Evolutionary conservation across 78 protist genomes (phyloP).

Genomic region (Diacronema lutheri): DNA sequence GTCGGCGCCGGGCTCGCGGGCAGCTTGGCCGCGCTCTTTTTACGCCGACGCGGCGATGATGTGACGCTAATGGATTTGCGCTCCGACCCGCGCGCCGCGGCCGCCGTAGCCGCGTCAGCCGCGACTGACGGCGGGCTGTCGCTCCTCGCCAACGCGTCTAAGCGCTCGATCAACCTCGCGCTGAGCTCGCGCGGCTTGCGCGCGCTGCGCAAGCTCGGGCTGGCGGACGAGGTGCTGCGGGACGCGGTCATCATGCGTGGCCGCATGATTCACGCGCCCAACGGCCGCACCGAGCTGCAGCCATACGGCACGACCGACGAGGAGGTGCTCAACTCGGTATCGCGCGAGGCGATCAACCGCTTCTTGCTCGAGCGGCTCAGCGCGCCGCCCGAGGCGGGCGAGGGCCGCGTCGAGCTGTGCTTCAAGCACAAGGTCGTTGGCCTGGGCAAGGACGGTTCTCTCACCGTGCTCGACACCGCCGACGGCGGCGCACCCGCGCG

Average conservation of each 20-base stretch:
- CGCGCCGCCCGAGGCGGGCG: neutral
- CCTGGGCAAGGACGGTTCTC: neutral
- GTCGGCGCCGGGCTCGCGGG: too few relatives aligned
- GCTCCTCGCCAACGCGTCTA: neutral
- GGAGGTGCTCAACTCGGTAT: neutral
- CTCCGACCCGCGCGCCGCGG: too few relatives aligned
- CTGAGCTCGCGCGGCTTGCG: neutral
- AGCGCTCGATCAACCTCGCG: constrained; percentile 20
- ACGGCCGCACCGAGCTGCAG: neutral
- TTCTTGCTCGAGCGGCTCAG: neutral
- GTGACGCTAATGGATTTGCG: too few relatives aligned
- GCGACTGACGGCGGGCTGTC: neutral
- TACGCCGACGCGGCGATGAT: too few relatives aligned
- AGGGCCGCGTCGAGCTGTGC: neutral
- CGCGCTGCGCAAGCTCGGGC: neutral
- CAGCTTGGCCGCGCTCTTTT: too few relatives aligned
- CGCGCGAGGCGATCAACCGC: neutral
- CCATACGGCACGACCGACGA: neutral
- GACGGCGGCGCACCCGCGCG: neutral
- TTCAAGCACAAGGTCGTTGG: neutral
- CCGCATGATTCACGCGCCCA: neutral
- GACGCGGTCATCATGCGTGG: neutral
- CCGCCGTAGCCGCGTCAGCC: too few relatives aligned
- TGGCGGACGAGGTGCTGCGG: neutral
- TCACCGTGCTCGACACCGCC: neutral